Conservation (phyloP, 1,139 yeast species). For the Saccharomyces hybrid region DNA sequence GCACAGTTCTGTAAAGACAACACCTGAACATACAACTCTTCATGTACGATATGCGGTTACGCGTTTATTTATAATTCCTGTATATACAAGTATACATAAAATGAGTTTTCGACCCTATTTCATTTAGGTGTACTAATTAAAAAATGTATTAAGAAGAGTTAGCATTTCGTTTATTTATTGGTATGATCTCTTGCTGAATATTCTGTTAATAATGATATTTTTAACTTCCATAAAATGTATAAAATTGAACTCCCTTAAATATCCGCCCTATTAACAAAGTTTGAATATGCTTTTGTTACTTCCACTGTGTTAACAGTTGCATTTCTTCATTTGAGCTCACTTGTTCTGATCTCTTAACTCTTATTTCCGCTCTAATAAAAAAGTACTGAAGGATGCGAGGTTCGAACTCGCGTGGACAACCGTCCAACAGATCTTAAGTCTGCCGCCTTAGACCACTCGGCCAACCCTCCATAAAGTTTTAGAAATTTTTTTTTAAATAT, state of each 20-base stretch:
- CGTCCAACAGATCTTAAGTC: slow-evolving; percentile 9
- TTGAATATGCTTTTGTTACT: too few relatives aligned
- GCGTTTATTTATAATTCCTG: not conserved
- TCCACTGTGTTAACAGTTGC: too few relatives aligned
- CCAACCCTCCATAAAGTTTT: slow-evolving; percentile 3
- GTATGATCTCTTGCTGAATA: too few relatives aligned
- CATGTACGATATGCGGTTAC: not conserved
- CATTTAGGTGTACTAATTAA: not conserved
- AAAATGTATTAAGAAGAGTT: not conserved
- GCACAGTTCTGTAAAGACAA: slow-evolving; percentile 8
- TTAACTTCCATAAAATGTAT: too few relatives aligned
- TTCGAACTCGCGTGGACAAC: slow-evolving; percentile 71
- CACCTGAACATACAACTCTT: not conserved
- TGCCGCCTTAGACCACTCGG: slow-evolving; percentile 10
- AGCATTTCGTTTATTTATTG: too few relatives aligned
- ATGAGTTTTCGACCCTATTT: not conserved
- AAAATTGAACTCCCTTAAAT: too few relatives aligned
- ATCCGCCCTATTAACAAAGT: too few relatives aligned
- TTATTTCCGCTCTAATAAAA: slow-evolving; percentile 21
- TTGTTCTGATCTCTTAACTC: too few relatives aligned
- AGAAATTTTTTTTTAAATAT: too few relatives aligned
- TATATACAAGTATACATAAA: not conserved
- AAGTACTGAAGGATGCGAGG: slow-evolving; percentile 66
- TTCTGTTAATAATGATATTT: too few relatives aligned
- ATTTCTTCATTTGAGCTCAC: too few relatives aligned